Evolutionary conservation across 495 filamentous ascomycete species (phyloP).

Genomic region (Xylaria intraflava): DNA sequence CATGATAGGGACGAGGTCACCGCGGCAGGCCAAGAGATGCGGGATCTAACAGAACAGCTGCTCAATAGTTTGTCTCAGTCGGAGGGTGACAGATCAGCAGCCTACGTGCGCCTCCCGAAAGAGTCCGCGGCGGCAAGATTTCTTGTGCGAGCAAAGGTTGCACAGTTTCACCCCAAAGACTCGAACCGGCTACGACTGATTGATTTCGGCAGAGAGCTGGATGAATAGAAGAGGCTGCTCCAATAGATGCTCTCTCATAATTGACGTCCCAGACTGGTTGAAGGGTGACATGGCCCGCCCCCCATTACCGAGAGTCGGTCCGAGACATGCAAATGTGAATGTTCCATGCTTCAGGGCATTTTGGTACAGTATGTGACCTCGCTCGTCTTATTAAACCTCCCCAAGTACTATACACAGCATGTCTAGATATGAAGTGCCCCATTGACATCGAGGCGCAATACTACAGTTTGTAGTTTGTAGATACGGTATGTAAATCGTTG

Average conservation of each 20-base stretch:
- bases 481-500: too few species aligned
- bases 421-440: too few species aligned
- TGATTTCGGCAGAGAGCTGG: conserved; percentile 75
- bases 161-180: conserved; percentile 80
- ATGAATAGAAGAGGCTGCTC: conserved; percentile 40
- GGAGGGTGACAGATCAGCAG: conserved; percentile 45
- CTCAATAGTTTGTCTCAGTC: conserved; percentile 58
- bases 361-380: too few species aligned
- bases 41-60: conserved; percentile 55
- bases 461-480: too few species aligned
- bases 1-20: conserved; percentile 48
- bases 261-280: not conserved
- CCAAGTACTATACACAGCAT: too few species aligned
- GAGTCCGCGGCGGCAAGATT: conserved; percentile 82
- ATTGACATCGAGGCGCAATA: too few species aligned
- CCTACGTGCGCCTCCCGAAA: conserved; percentile 61
- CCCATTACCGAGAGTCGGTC: too few species aligned
- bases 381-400: too few species aligned
- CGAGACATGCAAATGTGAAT: too few species aligned
- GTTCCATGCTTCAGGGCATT: too few species aligned
- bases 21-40: conserved; percentile 60
- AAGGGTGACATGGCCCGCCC: not conserved
- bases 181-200: conserved; percentile 67
- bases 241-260: not conserved
- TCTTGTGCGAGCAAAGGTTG: conserved; percentile 75